Percentiles rank a stretch among this genome's conserved stretches.
Evolutionary conservation across 2,329 filamentous ascomycete genomes (phyloP).

Genomic region (Ciborinia camelliae): DNA sequence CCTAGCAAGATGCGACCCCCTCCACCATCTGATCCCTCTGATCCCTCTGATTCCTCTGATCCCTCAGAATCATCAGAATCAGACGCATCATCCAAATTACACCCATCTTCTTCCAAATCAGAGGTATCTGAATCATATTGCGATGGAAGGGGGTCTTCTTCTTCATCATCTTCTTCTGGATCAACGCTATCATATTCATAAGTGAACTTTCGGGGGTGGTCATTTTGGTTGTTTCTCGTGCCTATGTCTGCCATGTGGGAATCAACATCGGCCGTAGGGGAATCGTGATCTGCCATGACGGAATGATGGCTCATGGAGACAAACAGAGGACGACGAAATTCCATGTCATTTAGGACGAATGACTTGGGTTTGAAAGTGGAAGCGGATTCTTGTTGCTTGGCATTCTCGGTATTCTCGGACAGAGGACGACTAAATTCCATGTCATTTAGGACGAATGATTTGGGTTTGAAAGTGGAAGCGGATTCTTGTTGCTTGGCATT

Average conservation of each 20-base stretch:
- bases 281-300: neutral
- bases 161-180: constrained; percentile 18
- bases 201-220: neutral
- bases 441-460: too few species aligned
- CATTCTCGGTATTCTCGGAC: too few species aligned
- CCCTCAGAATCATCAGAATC: neutral
- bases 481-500: neutral
- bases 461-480: neutral
- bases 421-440: too few species aligned
- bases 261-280: neutral
- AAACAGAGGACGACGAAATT: too few species aligned
- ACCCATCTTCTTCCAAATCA: neutral
- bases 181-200: neutral
- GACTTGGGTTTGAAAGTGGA: neutral
- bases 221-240: neutral
- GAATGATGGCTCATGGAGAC: neutral
- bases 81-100: too few species aligned
- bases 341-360: too few species aligned
- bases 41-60: neutral
- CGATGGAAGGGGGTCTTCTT: constrained; percentile 5
- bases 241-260: neutral
- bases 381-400: neutral
- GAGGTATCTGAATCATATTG: neutral
- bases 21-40: neutral
- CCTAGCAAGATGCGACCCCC: neutral